These are phyloP conservation scores for Fusarium acutatum DNA, from an alignment of 2,329 filamentous ascomycete species.

Conservation along the genomic window DNA sequence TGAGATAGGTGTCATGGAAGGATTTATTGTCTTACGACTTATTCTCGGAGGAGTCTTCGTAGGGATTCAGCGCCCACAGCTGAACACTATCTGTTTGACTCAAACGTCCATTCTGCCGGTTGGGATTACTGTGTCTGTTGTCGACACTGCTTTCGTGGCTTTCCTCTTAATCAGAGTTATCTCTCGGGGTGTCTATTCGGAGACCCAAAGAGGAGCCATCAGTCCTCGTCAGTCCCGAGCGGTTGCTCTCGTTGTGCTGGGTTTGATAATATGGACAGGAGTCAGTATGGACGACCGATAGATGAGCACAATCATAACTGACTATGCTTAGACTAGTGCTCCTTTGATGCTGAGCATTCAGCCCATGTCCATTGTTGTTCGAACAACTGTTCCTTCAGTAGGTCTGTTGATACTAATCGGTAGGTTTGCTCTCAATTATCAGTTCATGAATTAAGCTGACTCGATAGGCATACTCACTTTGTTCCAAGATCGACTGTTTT, in stretches of 20 bases:
- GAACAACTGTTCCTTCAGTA: constrained; percentile 60
- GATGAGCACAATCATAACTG: not conserved
- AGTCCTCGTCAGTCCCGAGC: constrained; percentile 49
- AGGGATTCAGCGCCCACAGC: constrained; percentile 62
- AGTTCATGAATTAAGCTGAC: not conserved
- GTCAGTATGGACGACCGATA: constrained; percentile 50
- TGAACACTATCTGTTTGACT: constrained; percentile 62
- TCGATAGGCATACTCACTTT: constrained; percentile 47
- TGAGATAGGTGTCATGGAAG: constrained; percentile 53
- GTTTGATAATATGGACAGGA: constrained; percentile 62
- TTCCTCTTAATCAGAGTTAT: constrained; percentile 54
- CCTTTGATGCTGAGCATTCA: constrained; percentile 59
- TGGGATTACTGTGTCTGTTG: constrained; percentile 54
- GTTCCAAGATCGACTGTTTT: constrained; percentile 40
- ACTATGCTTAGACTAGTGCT: constrained; percentile 55
- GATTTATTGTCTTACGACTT: constrained; percentile 57
- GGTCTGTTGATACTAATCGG: constrained; percentile 60
- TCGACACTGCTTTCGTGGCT: constrained; percentile 57
- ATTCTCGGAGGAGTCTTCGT: constrained; percentile 63
- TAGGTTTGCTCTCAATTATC: constrained; percentile 39
- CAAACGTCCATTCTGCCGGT: constrained; percentile 55
- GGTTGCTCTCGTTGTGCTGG: constrained; percentile 53
- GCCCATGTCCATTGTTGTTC: constrained; percentile 52
- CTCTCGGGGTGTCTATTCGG: constrained; percentile 47
- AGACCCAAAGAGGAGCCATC: constrained; percentile 42